Evolutionary conservation across 2,329 filamentous ascomycete genomes (phyloP).

Genomic region (Tolypocladium tropicale): DNA sequence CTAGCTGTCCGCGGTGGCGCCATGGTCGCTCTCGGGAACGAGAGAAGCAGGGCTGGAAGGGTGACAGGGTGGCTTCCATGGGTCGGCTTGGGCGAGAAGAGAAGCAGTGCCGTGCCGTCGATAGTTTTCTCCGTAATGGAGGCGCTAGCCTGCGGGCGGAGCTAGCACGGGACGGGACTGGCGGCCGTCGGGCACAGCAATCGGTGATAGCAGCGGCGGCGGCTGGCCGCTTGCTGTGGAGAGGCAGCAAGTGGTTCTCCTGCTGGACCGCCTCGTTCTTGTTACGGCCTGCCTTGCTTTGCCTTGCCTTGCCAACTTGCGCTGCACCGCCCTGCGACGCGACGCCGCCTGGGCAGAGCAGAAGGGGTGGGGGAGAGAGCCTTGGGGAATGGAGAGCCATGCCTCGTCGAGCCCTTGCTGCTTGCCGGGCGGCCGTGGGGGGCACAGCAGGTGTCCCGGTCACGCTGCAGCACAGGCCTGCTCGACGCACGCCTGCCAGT

Average conservation of each 20-base stretch:
- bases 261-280: not conserved
- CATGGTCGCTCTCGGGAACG: not conserved
- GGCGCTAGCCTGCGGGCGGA: not conserved
- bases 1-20: not conserved
- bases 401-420: not conserved
- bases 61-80: too few species aligned
- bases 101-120: not conserved
- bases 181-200: conserved; percentile 1
- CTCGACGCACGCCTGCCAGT: not conserved
- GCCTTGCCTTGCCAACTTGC: not conserved
- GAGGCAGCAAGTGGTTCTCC: too few species aligned
- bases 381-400: too few species aligned
- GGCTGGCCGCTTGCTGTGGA: too few species aligned
- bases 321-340: too few species aligned
- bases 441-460: too few species aligned
- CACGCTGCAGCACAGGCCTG: not conserved
- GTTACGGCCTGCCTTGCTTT: too few species aligned
- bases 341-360: not conserved
- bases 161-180: not conserved
- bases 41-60: not conserved
- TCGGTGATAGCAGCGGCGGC: conserved; percentile 2
- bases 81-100: not conserved
- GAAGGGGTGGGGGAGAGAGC: too few species aligned
- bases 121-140: not conserved
- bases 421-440: not conserved